Conservation (phyloP, 768 basidiomycete genomes). For the Panaeolus papilionaceus region DNA sequence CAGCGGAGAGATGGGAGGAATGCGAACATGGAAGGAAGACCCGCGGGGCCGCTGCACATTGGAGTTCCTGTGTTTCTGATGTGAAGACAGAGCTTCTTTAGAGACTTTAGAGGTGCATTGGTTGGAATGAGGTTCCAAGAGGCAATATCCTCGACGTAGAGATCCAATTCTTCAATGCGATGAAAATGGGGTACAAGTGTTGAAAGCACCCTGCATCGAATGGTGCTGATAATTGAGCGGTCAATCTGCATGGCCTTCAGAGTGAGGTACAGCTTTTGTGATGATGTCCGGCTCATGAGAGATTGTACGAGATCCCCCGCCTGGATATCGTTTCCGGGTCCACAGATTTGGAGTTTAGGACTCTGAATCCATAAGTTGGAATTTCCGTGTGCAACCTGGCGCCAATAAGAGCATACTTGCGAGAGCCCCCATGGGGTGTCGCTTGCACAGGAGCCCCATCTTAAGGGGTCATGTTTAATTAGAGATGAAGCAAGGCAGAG, state of each 20-base stretch:
- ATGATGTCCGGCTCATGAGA: not conserved
- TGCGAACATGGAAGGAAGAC: not conserved
- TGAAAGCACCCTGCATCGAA: not conserved
- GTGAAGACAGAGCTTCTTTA: not conserved
- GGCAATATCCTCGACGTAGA: not conserved
- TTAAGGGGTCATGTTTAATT: not conserved
- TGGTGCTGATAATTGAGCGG: not conserved
- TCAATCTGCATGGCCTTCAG: not conserved
- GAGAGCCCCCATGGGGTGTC: not conserved
- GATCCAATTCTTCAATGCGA: not conserved
- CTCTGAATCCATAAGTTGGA: not conserved
- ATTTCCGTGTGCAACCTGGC: not conserved
- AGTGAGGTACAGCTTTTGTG: not conserved
- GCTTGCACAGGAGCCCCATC: not conserved
- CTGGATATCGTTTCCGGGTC: not conserved
- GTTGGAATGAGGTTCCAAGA: not conserved
- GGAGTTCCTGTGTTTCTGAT: not conserved
- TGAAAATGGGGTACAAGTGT: not conserved
- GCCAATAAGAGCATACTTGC: not conserved
- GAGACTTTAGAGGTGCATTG: not conserved
- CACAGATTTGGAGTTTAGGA: not conserved
- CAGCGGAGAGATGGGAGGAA: not conserved
- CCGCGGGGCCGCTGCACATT: not conserved
- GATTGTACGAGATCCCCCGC: not conserved
- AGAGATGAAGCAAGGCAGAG: not conserved